phyloP scores from a whole-genome alignment of 2,329 filamentous ascomycete genomes.

The Calcarisporium arbuscula region DNA sequence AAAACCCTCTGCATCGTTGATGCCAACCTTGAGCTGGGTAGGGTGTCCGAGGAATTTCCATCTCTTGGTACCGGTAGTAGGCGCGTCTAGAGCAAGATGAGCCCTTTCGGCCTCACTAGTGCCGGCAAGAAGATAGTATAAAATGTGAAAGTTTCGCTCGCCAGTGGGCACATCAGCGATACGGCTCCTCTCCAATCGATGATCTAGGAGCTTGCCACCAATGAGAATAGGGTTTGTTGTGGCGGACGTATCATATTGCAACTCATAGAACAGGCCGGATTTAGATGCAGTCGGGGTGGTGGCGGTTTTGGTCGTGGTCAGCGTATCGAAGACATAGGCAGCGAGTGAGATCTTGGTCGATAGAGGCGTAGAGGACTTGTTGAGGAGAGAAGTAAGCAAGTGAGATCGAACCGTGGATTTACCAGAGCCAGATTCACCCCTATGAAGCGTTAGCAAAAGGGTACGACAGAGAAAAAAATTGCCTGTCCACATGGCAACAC shows the following conservation, averaged over 20 bases:
- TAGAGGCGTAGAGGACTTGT: constrained; percentile 85
- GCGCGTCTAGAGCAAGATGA: constrained; percentile 62
- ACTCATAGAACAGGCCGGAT: constrained; percentile 87
- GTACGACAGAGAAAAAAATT: too few relatives aligned
- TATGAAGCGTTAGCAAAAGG: constrained; percentile 30
- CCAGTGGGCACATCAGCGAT: constrained; percentile 90
- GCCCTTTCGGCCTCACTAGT: constrained; percentile 86
- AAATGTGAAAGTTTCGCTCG: constrained; percentile 90
- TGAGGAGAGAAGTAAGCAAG: constrained; percentile 75
- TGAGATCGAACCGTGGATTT: constrained; percentile 94
- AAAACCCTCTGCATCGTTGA: constrained; percentile 93
- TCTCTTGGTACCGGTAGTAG: constrained; percentile 60
- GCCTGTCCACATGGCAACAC: too few relatives aligned
- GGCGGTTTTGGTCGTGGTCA: constrained; percentile 94
- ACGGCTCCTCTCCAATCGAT: constrained; percentile 84
- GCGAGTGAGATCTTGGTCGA: constrained; percentile 91
- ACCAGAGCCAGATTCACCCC: constrained; percentile 90
- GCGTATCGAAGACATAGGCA: constrained; percentile 89
- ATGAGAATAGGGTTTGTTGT: constrained; percentile 81
- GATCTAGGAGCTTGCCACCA: constrained; percentile 89
- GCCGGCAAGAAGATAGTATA: constrained; percentile 92
- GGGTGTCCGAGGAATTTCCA: constrained; percentile 97
- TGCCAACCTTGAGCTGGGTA: constrained; percentile 92
- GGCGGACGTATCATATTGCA: constrained; percentile 90
- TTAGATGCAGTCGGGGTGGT: constrained; percentile 95